Evolutionary conservation across 495 filamentous ascomycete species (phyloP), one percentile per base, ranked within the genome.

Genomic region (Penicillium crystallinum): DNA sequence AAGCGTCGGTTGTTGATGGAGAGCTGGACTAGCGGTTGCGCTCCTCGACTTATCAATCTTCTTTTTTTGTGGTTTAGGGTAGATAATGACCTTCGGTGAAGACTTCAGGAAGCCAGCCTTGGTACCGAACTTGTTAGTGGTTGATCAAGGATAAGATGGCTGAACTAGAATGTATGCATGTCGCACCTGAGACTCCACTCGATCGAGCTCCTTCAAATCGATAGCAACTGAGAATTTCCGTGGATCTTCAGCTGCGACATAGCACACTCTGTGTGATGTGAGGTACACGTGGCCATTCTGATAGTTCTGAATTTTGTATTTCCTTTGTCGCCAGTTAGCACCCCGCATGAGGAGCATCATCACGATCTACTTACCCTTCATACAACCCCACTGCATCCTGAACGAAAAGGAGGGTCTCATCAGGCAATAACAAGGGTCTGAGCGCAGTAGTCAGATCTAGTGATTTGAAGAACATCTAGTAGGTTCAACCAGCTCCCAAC

Each of bases 321-420:
- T 97, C 53, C 91, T 96, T 29, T 43, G 23, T 55, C 19, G 36
- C 37, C 29, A 41, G 27, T 18, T 33, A 19, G 18, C 19, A 37
- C 23, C 36, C 49, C 42, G 36, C 38, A 51, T 48, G 37, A 58
- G 31, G 59, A 46, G 52, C 39, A 44, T 23, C 14, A 45, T 39
- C 22, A 22, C 27, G 42, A 35, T n/a, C 38, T 29, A 72, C 85
- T 72, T 75, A 97, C 91, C 95, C 93, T 77, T 97, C 89, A 73
- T 99, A 99, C 56, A 99, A 76, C 59, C 95, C 93, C 63, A 97
- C 93, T 68, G 87, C 88, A 79, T 97, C 89, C 72, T 96, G 91
- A 53, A 99, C 90, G 74, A 97, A 97, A 51, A 97, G 81, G 27
- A 97, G 75, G 18, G 80, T 79, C 70, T 97, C 93, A 73, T 96